These are phyloP conservation scores for Cladosporium austrohemisphaericum DNA, from an alignment of 2,329 filamentous ascomycete species.

Conservation along the genomic window DNA sequence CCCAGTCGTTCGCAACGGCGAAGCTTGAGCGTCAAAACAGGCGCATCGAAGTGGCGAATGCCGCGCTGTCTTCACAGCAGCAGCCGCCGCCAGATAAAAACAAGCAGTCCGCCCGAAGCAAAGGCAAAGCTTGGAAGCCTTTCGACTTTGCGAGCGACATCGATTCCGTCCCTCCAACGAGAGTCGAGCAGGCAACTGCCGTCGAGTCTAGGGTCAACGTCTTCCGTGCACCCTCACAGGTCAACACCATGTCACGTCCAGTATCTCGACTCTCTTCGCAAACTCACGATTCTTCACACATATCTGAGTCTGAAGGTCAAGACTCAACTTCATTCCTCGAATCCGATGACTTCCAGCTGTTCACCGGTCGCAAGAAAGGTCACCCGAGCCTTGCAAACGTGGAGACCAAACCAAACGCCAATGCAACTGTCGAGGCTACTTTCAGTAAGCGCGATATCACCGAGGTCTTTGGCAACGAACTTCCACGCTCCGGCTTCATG, in stretches of 20 bases:
- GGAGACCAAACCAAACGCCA: constrained; percentile 26
- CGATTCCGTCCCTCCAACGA: constrained; percentile 8
- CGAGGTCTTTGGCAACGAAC: constrained; percentile 39
- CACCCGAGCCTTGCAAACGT: constrained; percentile 22
- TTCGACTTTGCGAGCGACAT: constrained; percentile 23
- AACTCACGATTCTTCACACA: constrained; percentile 18
- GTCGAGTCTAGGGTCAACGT: constrained; percentile 31
- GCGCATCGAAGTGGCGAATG: constrained; percentile 31
- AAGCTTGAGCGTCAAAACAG: constrained; percentile 33
- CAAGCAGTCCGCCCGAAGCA: constrained; percentile 23
- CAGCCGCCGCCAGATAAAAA: constrained; percentile 15
- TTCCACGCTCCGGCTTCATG: constrained; percentile 42
- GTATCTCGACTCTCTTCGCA: constrained; percentile 28
- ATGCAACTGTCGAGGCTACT: constrained; percentile 29
- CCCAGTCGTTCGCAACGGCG: constrained; percentile 16
- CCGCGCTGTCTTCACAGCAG: constrained; percentile 24
- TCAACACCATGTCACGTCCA: constrained; percentile 24
- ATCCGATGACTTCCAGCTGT: constrained; percentile 30
- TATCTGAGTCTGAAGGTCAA: constrained; percentile 20
- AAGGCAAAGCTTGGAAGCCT: constrained; percentile 28
- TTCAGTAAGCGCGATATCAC: constrained; percentile 33
- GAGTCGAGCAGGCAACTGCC: constrained; percentile 16
- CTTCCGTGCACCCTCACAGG: constrained; percentile 25
- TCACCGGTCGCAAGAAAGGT: constrained; percentile 24
- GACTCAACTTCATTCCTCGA: constrained; percentile 19